Evolutionary conservation across 495 filamentous ascomycete genomes (phyloP).

Genomic region (Neurospora sublineolata): DNA sequence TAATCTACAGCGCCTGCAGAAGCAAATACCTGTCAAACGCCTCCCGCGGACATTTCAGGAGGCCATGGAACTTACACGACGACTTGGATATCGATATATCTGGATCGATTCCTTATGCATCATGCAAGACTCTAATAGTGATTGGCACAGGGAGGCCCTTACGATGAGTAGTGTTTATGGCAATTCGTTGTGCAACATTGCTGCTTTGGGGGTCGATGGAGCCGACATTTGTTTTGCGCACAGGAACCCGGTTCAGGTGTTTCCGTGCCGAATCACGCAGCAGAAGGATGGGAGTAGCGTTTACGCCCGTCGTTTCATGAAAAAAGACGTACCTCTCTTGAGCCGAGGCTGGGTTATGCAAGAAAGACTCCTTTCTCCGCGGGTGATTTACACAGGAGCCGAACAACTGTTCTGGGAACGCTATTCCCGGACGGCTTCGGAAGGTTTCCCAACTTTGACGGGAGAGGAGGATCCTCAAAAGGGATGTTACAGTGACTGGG

Average conservation of each 20-base stretch:
- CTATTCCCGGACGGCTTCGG: not conserved
- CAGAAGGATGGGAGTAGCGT: accelerated
- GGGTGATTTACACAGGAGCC: not conserved
- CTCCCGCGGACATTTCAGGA: not conserved
- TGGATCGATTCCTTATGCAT: not conserved
- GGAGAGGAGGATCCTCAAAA: not conserved
- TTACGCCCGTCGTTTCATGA: not conserved
- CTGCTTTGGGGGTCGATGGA: not conserved
- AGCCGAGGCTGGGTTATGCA: not conserved
- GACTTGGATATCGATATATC: not conserved
- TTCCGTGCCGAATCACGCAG: not conserved
- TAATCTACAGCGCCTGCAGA: not conserved
- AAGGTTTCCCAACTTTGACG: not conserved
- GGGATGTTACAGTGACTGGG: not conserved
- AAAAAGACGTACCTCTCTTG: not conserved
- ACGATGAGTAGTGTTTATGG: not conserved
- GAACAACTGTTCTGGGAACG: not conserved
- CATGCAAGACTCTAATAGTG: not conserved
- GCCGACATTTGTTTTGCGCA: not conserved
- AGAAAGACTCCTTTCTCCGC: not conserved
- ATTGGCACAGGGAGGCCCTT: not conserved
- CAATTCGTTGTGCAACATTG: not conserved
- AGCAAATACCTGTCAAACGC: not conserved
- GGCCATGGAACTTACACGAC: not conserved
- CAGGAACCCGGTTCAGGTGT: not conserved